Evolutionary conservation across 108 stramenopile genomes (phyloP).

Genomic region (Conticribra guillardii): DNA sequence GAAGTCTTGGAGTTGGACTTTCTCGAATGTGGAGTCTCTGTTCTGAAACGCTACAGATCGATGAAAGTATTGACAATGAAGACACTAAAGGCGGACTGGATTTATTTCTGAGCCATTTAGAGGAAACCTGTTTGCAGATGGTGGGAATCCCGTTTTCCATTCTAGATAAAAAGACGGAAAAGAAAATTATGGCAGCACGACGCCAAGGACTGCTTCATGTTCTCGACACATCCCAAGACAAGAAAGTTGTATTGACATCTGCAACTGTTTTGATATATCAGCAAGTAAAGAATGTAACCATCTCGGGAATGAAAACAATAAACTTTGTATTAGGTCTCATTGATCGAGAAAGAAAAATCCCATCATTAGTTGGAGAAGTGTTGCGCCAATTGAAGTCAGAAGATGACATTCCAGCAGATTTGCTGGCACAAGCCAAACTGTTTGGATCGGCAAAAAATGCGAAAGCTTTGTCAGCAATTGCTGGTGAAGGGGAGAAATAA

Average conservation of each 20-base stretch:
- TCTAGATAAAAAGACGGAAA: constrained; percentile 39
- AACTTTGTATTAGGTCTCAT: constrained; percentile 4
- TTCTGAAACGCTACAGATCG: neutral
- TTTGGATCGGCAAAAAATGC: constrained; percentile 23
- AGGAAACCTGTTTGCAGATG: constrained; percentile 19
- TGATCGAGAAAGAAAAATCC: constrained; percentile 31
- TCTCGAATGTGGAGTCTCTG: constrained; percentile 26
- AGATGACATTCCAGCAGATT: neutral
- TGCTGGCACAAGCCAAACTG: constrained; percentile 9
- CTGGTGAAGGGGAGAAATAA: too few relatives aligned
- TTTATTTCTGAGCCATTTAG: constrained; percentile 21
- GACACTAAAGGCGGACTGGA: constrained; percentile 18
- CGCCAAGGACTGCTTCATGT: constrained; percentile 16
- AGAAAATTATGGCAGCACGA: constrained; percentile 19
- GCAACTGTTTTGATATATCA: constrained; percentile 27
- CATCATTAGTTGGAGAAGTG: neutral
- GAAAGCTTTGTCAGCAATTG: constrained; percentile 22
- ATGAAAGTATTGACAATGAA: too few relatives aligned
- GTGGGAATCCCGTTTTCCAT: constrained; percentile 39
- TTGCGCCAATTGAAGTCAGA: constrained; percentile 4
- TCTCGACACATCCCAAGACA: constrained; percentile 12
- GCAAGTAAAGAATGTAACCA: constrained; percentile 17
- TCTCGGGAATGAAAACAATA: constrained; percentile 18
- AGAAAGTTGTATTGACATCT: constrained; percentile 11
- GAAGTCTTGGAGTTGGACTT: constrained; percentile 20